A percentile compares a stretch with the other conserved stretches of the same genome.
phyloP scores from a whole-genome alignment of 148 eudicot genomes.

The Cornus florida region DNA sequence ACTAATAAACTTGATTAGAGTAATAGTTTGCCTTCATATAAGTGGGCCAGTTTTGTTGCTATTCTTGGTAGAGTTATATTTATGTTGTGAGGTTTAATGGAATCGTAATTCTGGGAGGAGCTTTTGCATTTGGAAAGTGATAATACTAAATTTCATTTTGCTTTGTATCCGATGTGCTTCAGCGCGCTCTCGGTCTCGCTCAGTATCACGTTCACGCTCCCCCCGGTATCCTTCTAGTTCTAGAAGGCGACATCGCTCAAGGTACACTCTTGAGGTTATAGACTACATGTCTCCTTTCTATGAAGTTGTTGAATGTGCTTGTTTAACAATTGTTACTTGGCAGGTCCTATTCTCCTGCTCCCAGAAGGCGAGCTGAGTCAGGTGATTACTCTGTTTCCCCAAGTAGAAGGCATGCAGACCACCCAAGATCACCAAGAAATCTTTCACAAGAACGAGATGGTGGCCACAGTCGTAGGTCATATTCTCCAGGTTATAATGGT shows the following conservation, averaged over 20 bases:
- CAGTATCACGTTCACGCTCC: slow-evolving; percentile 55
- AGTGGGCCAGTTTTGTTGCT: not conserved
- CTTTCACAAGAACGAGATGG: slow-evolving; percentile 35
- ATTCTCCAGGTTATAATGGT: slow-evolving; percentile 38
- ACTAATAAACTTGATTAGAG: not conserved
- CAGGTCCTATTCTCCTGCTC: slow-evolving; percentile 65
- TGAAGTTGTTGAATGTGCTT: not conserved
- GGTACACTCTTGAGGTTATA: slow-evolving; percentile 25
- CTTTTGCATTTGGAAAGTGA: not conserved
- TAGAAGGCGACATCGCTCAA: slow-evolving; percentile 50
- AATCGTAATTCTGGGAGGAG: not conserved
- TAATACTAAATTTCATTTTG: not conserved
- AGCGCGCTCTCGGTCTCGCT: slow-evolving; percentile 69
- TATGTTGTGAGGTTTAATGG: not conserved
- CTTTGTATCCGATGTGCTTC: slow-evolving; percentile 7
- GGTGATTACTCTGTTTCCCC: slow-evolving; percentile 55
- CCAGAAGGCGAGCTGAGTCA: slow-evolving; percentile 42
- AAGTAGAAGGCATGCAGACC: slow-evolving; percentile 47
- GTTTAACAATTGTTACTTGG: not conserved
- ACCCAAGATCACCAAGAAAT: slow-evolving; percentile 44
- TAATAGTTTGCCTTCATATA: not conserved
- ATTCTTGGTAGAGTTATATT: not conserved
- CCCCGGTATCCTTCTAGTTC: slow-evolving; percentile 53
- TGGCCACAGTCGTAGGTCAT: slow-evolving; percentile 37
- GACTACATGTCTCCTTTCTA: not conserved